Evolutionary conservation across 2,329 filamentous ascomycete species (phyloP), one percentile per base, ranked within the genome.

Genomic region (Cladosporium sp.): DNA sequence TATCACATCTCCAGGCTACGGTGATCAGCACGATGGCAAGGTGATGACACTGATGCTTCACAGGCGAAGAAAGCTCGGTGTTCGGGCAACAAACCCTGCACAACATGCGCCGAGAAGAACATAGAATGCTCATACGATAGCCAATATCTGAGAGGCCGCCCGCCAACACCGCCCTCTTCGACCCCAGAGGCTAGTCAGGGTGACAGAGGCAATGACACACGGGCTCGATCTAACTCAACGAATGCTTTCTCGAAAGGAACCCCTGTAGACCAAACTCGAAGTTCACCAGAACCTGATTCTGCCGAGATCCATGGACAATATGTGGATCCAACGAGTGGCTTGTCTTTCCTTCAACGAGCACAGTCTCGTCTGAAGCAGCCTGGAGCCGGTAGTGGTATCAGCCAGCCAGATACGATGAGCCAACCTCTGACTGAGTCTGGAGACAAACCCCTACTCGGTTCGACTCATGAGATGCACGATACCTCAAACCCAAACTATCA

Each of bases 321-420:
- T 54, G 69, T 79, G 17, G 79, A 79, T 9, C 73, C 75, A 8
- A 75, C 78, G 5, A 73, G 78, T 61, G 61, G 74, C 37, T 63
- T 77, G 59, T 70, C 79, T 57, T 74, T 85, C 69, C 66, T 88
- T 72, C 57, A 86, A 66, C 82, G 85, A 74, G 72, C 85, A 75
- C 73, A 87, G 83, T 64, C 85, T 74, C 69, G 85, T 75, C 50
- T 88, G 61, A 30, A 69, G 70, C 18, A 69, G 13, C 41, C 43
- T 6, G 24, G 29, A 19, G 22, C 71, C 22, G 37, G 27, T 20
- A 17, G 27, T 32, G 39, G 24, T 22, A 22, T 9, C 27, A 41
- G 24, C n/a, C n/a, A 20, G 17, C 27, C 37, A 9, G 45, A 48
- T n/a, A 24, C 27, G 7, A 40, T 36, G 45, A 36, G 41, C 11